Base-by-base conservation (phyloP, 768 basidiomycete species). In the Grammothele lineata region DNA sequence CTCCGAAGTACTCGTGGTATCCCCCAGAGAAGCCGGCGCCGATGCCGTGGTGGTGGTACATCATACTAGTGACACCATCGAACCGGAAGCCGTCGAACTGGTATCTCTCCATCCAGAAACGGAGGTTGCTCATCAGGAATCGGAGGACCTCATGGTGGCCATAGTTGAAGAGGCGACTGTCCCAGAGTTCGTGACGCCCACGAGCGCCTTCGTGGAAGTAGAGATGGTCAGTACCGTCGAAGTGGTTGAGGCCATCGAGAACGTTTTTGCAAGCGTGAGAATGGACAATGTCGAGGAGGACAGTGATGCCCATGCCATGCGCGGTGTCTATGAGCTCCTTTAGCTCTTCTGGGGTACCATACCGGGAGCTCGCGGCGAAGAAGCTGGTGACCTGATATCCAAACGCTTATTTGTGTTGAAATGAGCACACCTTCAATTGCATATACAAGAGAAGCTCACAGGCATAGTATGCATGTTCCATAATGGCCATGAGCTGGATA, bases 21-120 rank as follows among this genome's bases (percentile, higher is more conserved):
- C 91, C 94, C 22, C 95, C 94, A 34, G 92, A 95, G 70, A 99
- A 99, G 15, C 95, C 96, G 7, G 93, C 80, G 14, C 95, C 95
- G 57, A 98, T 98, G 9, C 96, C 96, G 66, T 98, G 96, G 62
- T 99, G 96, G 42, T 80, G 70, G 69, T 97, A 99, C 92, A 99
- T 94, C 95, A 98, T 98, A 62, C 92, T 94, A 3, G 96, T 99
- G 39, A 99, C 96, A 22, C 96, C 96, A 56, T 99, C 96, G 62
- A 99, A 99, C 35, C 96, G 74, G 80, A 97, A 99, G 10, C 96
- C 96, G 59, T 98, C 96, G 64, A 99, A 97, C 57, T 78, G 79
- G 68, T 88, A 99, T 61, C 91, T 88, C 49, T 99, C 95, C 67
- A 98, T 81, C 73, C 85, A 99, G 74, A 85, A 99, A 18, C 95